Base-by-base conservation (phyloP, 768 basidiomycete species). In the Suillus ampliporus region DNA sequence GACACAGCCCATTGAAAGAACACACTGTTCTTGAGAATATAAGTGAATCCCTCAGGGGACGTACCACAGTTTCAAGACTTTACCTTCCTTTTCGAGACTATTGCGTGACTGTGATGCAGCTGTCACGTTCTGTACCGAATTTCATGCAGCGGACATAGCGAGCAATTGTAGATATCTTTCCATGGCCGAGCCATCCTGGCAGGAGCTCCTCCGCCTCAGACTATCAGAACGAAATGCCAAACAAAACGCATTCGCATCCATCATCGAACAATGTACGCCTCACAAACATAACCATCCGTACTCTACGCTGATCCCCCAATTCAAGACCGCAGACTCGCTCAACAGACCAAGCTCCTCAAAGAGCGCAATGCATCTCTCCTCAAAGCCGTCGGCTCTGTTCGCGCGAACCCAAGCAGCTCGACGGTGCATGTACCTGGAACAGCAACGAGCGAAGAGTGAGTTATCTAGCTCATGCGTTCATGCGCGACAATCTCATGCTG, bases 301-400 rank as follows among this genome's bases (percentile, higher is more conserved):
- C 62, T 34, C 66, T 69, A 60, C 43, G 52, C 59, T 53, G 41
- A 61, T 51, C 60, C 48, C 65, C 53, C 41, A 47, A 59, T 23
- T 58, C 61, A 78, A 98, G 96, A 96, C 81, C 88, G 92, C 65
- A 88, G 94, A 72, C 84, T 98, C 67, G 95, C 95, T 4, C 92
- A 94, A 71, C 94, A 95, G 76, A 92, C 96, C 23, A 90, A 93
- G 70, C 83, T 95, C 17, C 83, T 98, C 72, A 97, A 94, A 74
- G 92, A 97, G 71, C 86, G 97, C 60, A 98, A 98, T 84, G 86
- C 89, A 17, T 90, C 92, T 11, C 84, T 99, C 34, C 80, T 98
- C 61, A 86, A 91, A 62, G 94, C 93, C 8, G 94, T 95, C 10
- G 87, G 86, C 41, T 86, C 88, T 2, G 90, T 91, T 31, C 86